These are phyloP conservation scores for Dichomitus squalens DNA, from an alignment of 1,284 basidiomycete species.

Conservation along the genomic window DNA sequence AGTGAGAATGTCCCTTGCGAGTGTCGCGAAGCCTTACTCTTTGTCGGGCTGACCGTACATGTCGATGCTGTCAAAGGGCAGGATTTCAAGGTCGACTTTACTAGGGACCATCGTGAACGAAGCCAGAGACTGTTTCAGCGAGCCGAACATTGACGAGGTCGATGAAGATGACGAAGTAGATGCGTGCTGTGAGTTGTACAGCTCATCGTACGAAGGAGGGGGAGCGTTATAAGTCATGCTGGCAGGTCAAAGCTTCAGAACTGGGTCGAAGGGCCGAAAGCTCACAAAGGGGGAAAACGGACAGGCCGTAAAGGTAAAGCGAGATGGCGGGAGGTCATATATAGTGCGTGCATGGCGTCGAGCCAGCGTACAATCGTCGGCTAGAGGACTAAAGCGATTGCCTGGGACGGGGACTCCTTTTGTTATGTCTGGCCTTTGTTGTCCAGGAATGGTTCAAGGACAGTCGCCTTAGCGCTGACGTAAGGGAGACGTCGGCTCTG, in stretches of 20 bases:
- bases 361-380: slow-evolving; percentile 1
- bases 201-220: slow-evolving; percentile 6
- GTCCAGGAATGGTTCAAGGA: slow-evolving; percentile 23
- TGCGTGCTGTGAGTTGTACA: slow-evolving; percentile 4
- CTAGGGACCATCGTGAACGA: slow-evolving; percentile 16
- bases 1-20: neutral
- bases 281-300: slow-evolving; percentile 5
- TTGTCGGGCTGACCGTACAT: slow-evolving; percentile 71
- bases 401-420: slow-evolving; percentile 25
- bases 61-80: slow-evolving; percentile 23
- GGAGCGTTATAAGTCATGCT: slow-evolving; percentile 11
- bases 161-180: neutral
- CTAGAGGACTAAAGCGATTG: slow-evolving; percentile 14
- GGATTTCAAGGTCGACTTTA: slow-evolving; percentile 20
- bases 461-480: slow-evolving; percentile 13
- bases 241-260: slow-evolving; percentile 5
- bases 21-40: slow-evolving; percentile 47
- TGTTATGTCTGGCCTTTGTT: slow-evolving; percentile 25
- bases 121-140: slow-evolving; percentile 19
- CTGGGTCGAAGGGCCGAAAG: neutral
- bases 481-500: neutral
- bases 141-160: slow-evolving; percentile 15
- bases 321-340: slow-evolving; percentile 14
- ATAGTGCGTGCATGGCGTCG: slow-evolving; percentile 14
- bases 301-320: slow-evolving; percentile 9